A percentile compares a stretch with the other conserved stretches of the same genome.
These are phyloP conservation scores for Phytophthora cajani DNA, from an alignment of 352 stramenopile genomes.

Conservation along the genomic window DNA sequence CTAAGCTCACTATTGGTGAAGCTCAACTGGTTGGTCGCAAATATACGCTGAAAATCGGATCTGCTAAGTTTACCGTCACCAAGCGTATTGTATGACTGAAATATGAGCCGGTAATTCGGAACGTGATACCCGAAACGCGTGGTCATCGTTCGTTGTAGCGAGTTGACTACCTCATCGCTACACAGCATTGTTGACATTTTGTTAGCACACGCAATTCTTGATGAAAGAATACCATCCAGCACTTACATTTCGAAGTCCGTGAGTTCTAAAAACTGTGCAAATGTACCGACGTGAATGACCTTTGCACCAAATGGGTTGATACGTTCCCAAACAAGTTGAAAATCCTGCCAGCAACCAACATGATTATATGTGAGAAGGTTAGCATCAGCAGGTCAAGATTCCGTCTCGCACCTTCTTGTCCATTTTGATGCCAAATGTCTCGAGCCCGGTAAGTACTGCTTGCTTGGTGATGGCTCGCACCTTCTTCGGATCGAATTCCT, in stretches of 20 bases:
- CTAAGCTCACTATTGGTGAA: conserved; percentile 76
- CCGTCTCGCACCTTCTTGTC: conserved; percentile 59
- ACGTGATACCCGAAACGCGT: conserved; percentile 61
- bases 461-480: conserved; percentile 53
- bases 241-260: conserved; percentile 82
- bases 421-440: conserved; percentile 81
- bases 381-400: too few relatives aligned
- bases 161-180: conserved; percentile 74
- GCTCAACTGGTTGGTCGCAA: conserved; percentile 71
- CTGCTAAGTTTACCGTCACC: conserved; percentile 71
- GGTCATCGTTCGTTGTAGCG: conserved; percentile 73
- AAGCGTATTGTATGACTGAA: conserved; percentile 78
- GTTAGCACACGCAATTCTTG: not conserved
- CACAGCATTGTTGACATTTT: not conserved
- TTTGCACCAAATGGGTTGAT: conserved; percentile 72
- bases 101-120: conserved; percentile 79
- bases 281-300: conserved; percentile 58
- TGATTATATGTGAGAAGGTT: not conserved
- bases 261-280: conserved; percentile 75
- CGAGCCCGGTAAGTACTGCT: conserved; percentile 52
- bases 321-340: conserved; percentile 68
- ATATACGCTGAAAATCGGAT: conserved; percentile 76
- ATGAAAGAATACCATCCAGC: not conserved
- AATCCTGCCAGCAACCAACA: conserved; percentile 43
- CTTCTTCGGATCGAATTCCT: conserved; percentile 83